Evolutionary conservation across 495 filamentous ascomycete genomes (phyloP).

Genomic region (Aspergillus incahuasiensis): DNA sequence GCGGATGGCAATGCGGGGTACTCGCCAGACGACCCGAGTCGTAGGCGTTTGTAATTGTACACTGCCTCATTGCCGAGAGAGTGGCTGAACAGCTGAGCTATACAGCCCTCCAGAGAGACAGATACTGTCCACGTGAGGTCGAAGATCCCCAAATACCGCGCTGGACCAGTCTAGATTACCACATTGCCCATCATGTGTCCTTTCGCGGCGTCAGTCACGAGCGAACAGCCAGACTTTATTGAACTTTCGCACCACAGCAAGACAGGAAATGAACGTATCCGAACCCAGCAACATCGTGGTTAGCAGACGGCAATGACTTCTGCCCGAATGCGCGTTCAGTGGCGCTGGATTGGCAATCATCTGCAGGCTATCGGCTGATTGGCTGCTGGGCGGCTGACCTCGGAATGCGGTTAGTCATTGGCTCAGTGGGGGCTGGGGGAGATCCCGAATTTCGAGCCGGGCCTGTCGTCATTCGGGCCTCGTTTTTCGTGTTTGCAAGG

Average conservation of each 20-base stretch:
- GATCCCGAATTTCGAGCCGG: constrained; percentile 24
- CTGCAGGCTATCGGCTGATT: constrained; percentile 27
- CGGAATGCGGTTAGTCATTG: constrained; percentile 13
- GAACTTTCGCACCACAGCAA: not conserved
- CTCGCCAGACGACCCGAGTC: not conserved
- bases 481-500: constrained; percentile 2
- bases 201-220: not conserved
- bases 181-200: constrained; percentile 3
- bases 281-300: not conserved
- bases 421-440: not conserved
- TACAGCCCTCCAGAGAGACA: not conserved
- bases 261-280: not conserved
- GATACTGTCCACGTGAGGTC: not conserved
- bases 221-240: not conserved
- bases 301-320: constrained; percentile 37
- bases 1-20: constrained; percentile 21
- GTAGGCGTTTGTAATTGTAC: not conserved
- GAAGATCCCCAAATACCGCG: not conserved
- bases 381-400: constrained; percentile 27
- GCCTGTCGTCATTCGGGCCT: constrained; percentile 26
- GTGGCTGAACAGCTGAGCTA: not conserved
- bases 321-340: constrained; percentile 26
- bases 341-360: constrained; percentile 23
- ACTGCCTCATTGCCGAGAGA: not conserved
- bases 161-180: constrained; percentile 1